These are phyloP conservation scores for Fistulina hepatica DNA, from an alignment of 1,284 basidiomycete species.

Conservation along the genomic window DNA sequence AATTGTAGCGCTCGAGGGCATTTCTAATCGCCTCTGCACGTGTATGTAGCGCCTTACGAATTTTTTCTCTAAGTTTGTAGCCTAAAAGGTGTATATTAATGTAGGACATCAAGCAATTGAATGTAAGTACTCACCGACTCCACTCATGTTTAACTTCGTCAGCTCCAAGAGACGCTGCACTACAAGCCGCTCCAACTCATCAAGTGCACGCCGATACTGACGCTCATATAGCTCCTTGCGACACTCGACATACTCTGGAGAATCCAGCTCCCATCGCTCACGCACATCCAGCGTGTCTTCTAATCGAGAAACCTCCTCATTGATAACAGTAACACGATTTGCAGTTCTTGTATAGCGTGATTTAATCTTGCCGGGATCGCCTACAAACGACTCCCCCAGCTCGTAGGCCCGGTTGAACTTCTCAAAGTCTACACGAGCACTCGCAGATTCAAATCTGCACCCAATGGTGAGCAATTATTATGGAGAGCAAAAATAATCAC, in stretches of 20 bases:
- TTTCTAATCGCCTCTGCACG: conserved; percentile 18
- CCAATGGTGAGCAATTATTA: background rate
- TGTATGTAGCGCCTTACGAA: conserved; percentile 17
- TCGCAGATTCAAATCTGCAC: background rate
- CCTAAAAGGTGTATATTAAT: conserved; percentile 13
- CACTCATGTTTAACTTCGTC: conserved; percentile 14
- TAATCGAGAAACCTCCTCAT: conserved; percentile 9
- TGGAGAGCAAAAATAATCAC: conserved; percentile 4
- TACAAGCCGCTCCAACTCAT: conserved; percentile 16
- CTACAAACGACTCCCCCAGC: background rate
- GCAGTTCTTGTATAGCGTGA: conserved; percentile 8
- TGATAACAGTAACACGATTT: background rate
- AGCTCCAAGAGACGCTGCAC: conserved; percentile 19
- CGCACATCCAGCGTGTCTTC: conserved; percentile 9
- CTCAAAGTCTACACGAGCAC: background rate
- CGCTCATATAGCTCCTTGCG: conserved; percentile 8
- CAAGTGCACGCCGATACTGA: conserved; percentile 14
- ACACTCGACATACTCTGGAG: conserved; percentile 8
- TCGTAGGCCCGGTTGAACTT: conserved; percentile 5
- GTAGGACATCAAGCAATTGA: background rate
- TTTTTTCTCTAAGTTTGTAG: conserved; percentile 21
- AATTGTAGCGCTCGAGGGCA: conserved; percentile 21
- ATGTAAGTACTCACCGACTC: conserved; percentile 11
- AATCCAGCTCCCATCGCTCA: conserved; percentile 8
- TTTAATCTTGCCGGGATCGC: background rate